Base-by-base conservation (phyloP, 2,329 filamentous ascomycete species). In the Pseudofabraea citricarpa region DNA sequence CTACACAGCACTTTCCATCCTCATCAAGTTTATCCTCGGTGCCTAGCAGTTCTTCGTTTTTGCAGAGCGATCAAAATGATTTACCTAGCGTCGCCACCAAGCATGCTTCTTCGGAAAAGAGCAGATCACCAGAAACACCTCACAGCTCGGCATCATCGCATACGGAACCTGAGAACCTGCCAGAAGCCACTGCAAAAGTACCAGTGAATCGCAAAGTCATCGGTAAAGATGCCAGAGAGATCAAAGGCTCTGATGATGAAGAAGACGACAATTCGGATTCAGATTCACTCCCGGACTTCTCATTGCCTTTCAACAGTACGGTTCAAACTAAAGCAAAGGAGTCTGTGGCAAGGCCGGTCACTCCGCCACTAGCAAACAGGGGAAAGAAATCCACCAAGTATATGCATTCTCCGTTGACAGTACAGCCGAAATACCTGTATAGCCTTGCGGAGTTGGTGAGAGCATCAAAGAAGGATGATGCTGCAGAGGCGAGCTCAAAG, bases 361-460 rank as follows among this genome's bases (percentile, higher is more conserved):
- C 35, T 6, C 46, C 49, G 20, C 46, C 47, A 29, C 37, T 16
- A 15, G 36, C 46, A 16, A 43, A 51, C 2, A 49, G 47, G 33
- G 32, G 33, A 29, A 53, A 45, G 9, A 32, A 26, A 7, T 36
- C 16, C 9, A 38, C 37, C 24, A 24, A 41, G 16, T 48, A 54
- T 32, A n/a, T n/a, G n/a, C 45, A 51, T 26, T n/a, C 76, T 4
- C 75, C 77, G 5, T 53, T 78, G 38, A 68, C 74, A 2, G 63
- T 73, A 43, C 67, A 69, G 35, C 65, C 72, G 13, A 77, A 73
- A 55, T 81, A 83, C 60, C 81, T 76, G 50, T 83, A 82, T 49
- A 77, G 83, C 42, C 62, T 89, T 43, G 77, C 79, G 45, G 70
- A 75, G 1, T 69, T 90, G 7, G 68, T 83, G 31, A 75, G 70